These are phyloP conservation scores for Mycena floridula DNA, from an alignment of 768 basidiomycete species.

Conservation along the genomic window DNA sequence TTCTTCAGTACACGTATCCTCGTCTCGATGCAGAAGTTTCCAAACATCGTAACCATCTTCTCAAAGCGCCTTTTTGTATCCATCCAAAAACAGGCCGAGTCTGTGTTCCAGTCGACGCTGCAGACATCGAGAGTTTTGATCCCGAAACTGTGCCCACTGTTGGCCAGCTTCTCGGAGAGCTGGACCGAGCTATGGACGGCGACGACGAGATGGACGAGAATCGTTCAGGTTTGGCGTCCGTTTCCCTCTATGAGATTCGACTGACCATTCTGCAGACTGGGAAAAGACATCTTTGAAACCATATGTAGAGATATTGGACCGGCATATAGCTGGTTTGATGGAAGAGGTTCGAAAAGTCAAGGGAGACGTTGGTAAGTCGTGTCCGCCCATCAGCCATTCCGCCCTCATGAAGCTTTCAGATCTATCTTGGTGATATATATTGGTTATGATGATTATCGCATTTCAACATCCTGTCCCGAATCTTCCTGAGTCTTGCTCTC, in stretches of 20 bases:
- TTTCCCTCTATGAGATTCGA: slow-evolving; percentile 3
- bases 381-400: too few species aligned
- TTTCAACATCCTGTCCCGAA: too few species aligned
- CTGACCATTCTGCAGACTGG: slow-evolving; percentile 77
- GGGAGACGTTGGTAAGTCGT: slow-evolving; percentile 32
- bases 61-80: slow-evolving; percentile 95
- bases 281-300: background rate
- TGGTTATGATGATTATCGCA: too few species aligned
- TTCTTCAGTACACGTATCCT: slow-evolving; percentile 93
- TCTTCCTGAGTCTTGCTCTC: too few species aligned
- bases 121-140: slow-evolving; percentile 70
- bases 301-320: slow-evolving; percentile 25
- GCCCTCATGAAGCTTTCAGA: too few species aligned
- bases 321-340: slow-evolving; percentile 56
- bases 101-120: slow-evolving; percentile 88
- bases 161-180: slow-evolving; percentile 71
- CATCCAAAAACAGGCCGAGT: slow-evolving; percentile 96
- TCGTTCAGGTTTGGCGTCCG: slow-evolving; percentile 45
- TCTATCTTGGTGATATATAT: too few species aligned
- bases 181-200: slow-evolving; percentile 39
- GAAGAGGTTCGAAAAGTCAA: slow-evolving; percentile 47
- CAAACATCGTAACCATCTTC: slow-evolving; percentile 93
- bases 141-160: slow-evolving; percentile 86
- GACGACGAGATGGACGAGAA: slow-evolving; percentile 33
- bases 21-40: slow-evolving; percentile 96